Conservation (phyloP, 2,329 filamentous ascomycete species). For the Graphium sp. region DNA sequence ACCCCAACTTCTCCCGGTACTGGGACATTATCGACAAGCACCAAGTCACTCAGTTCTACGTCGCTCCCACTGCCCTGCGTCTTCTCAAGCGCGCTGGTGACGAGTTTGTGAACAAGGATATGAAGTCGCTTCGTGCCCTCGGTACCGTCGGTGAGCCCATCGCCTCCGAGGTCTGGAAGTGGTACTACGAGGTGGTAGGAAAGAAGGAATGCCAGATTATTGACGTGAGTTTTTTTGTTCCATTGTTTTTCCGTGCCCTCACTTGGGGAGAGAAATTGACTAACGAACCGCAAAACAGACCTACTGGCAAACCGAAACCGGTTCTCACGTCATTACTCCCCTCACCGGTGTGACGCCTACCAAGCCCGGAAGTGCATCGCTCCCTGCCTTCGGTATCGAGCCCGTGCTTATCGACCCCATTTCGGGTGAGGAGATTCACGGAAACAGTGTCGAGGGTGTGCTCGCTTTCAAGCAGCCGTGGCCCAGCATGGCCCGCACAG, state of each 20-base stretch:
- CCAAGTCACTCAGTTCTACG: slow-evolving; percentile 93
- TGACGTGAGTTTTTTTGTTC: slow-evolving; percentile 59
- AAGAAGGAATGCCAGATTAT: slow-evolving; percentile 87
- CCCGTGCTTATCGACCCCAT: slow-evolving; percentile 95
- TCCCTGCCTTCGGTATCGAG: slow-evolving; percentile 97
- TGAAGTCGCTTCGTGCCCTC: slow-evolving; percentile 78
- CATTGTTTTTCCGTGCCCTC: no score
- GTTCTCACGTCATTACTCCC: slow-evolving; percentile 88
- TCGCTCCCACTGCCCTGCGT: slow-evolving; percentile 84
- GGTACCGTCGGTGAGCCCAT: slow-evolving; percentile 97
- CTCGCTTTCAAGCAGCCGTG: slow-evolving; percentile 94
- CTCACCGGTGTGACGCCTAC: slow-evolving; percentile 87
- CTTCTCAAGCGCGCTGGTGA: slow-evolving; percentile 91
- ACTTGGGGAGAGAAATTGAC: slow-evolving; percentile 7
- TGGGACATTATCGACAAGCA: slow-evolving; percentile 98
- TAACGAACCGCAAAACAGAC: slow-evolving; percentile 60
- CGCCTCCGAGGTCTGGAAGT: slow-evolving; percentile 97
- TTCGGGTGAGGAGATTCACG: slow-evolving; percentile 79
- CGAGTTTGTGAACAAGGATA: slow-evolving; percentile 74
- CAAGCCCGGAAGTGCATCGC: slow-evolving; percentile 87
- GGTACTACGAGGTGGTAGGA: slow-evolving; percentile 93
- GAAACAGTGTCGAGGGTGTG: slow-evolving; percentile 95
- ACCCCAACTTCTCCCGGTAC: slow-evolving; percentile 95
- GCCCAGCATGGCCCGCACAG: slow-evolving; percentile 96
- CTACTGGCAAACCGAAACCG: slow-evolving; percentile 99